Evolutionary conservation across 2,329 filamentous ascomycete species (phyloP), one percentile per base, ranked within the genome.

Genomic region (Alternaria longipes): DNA sequence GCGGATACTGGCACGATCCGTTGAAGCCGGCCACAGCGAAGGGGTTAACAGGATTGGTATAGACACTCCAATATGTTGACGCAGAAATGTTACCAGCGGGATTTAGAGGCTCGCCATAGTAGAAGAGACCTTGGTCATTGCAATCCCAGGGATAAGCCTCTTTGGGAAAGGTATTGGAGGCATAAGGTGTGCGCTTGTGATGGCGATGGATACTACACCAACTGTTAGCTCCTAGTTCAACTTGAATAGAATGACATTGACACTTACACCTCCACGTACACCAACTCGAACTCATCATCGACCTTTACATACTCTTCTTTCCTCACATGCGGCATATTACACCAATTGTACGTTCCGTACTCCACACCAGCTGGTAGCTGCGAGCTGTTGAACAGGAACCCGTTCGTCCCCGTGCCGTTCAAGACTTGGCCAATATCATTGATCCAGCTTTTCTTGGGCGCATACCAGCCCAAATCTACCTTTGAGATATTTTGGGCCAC

Each of bases 241-340:
- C 4, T 3, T 6, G 22, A 32, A 4, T 8, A 11, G 38, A 9
- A 7, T 34, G 11, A 3, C 18, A 34, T 16, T 3, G 8, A 20
- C 38, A 61, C 72, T 77, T 78, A 91, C 88, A 94, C 81, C 79
- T 94, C 91, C 8, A 94, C 91, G 74, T 94, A 94, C 70, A 85
- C 80, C 52, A 95, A 80, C 68, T 88, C 82, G 73, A 87, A 93
- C n/a, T 85, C 85, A 0, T 78, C 65, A 1, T 80, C 69, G 0
- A 85, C 81, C 62, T 78, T 83, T 14, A 83, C 76, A 72, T 95
- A 95, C 70, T 92, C 90, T 14, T 78, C 78, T 22, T 76, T 80
- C 32, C 91, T 85, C n/a, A 91, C 90, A 79, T 94, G 92, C 1
- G 92, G 92, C 91, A 95, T 95, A 73, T 95, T 94, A 79, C 92